phyloP scores from a whole-genome alignment of 345 rosid species.

The Arabidopsis thaliana region TAIR10.1 NC_003074.8:6442501-6443000 shows the following conservation, averaged over 20 bases:
- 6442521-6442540: slow-evolving; percentile 4
- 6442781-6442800: slow-evolving; percentile 32
- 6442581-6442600: slow-evolving; percentile 31
- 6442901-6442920: slow-evolving; percentile 32
- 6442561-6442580: slow-evolving; percentile 42
- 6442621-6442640: slow-evolving; percentile 31
- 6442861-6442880: slow-evolving; percentile 21
- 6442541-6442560: neutral
- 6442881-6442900: slow-evolving; percentile 8
- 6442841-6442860: slow-evolving; percentile 36
- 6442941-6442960: slow-evolving; percentile 41
- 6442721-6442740: neutral
- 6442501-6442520: slow-evolving; percentile 35
- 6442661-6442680: slow-evolving; percentile 7
- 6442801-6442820: slow-evolving; percentile 37
- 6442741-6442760: slow-evolving; percentile 5
- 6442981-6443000: neutral
- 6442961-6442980: slow-evolving; percentile 15
- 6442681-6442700: neutral
- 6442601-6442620: slow-evolving; percentile 25
- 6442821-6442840: slow-evolving; percentile 36
- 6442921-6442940: slow-evolving; percentile 34
- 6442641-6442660: slow-evolving; percentile 5
- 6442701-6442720: slow-evolving; percentile 4
- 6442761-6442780: slow-evolving; percentile 11